Conservation (phyloP, 768 basidiomycete species). For the Pholiota microspora region DNA sequence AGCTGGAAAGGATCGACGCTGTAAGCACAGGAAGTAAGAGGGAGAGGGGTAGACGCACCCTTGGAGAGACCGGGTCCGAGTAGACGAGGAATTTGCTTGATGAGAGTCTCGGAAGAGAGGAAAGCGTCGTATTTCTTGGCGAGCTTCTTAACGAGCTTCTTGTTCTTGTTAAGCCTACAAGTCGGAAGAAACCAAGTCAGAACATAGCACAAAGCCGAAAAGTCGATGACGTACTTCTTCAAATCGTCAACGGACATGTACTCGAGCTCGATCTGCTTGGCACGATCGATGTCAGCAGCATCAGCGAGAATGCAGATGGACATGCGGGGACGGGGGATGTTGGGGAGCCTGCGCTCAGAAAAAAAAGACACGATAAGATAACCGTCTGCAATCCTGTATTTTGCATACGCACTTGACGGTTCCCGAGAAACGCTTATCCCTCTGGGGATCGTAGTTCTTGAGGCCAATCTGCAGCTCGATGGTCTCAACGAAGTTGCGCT, state of each 20-base stretch:
- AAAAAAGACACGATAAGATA: background rate
- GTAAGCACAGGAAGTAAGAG: background rate
- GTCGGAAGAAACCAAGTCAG: too few species aligned
- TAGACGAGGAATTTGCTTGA: constrained; percentile 99
- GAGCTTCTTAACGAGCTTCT: constrained; percentile 99
- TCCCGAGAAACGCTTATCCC: constrained; percentile 99
- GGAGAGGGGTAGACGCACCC: constrained; percentile 47
- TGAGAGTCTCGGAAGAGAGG: constrained; percentile 93
- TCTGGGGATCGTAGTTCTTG: constrained; percentile 99
- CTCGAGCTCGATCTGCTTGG: constrained; percentile 96
- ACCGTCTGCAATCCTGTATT: background rate
- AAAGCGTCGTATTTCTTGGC: constrained; percentile 99
- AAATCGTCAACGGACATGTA: constrained; percentile 99
- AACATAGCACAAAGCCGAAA: too few species aligned
- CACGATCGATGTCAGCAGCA: constrained; percentile 97
- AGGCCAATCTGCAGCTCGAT: constrained; percentile 95
- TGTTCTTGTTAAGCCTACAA: constrained; percentile 94
- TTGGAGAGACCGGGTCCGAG: constrained; percentile 99
- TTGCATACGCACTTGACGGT: constrained; percentile 80
- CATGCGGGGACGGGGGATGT: constrained; percentile 98
- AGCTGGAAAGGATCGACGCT: constrained; percentile 62
- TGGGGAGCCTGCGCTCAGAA: constrained; percentile 67
- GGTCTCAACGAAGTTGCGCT: constrained; percentile 93
- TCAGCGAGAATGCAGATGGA: constrained; percentile 99
- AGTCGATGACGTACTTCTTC: constrained; percentile 86